These are phyloP conservation scores for Sporothrix brasiliensis DNA, from an alignment of 2,329 filamentous ascomycete genomes.

Conservation along the genomic window DNA sequence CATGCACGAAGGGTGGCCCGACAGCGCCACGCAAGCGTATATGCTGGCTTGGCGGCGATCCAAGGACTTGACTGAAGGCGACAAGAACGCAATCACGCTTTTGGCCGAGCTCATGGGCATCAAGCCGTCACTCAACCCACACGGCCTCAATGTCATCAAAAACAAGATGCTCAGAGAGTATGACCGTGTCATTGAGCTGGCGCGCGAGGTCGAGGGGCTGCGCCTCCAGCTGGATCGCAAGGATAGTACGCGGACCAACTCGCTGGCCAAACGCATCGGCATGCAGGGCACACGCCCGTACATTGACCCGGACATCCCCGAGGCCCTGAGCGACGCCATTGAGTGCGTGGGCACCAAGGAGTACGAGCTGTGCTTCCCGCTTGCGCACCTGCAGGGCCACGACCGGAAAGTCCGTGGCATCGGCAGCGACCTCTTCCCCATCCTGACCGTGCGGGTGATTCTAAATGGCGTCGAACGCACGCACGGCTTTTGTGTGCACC, in stretches of 20 bases:
- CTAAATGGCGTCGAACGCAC: constrained; percentile 11
- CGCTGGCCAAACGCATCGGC: constrained; percentile 31
- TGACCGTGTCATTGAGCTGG: constrained; percentile 31
- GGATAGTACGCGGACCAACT: constrained; percentile 27
- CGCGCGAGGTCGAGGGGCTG: constrained; percentile 33
- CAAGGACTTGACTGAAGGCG: constrained; percentile 29
- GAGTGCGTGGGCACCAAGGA: constrained; percentile 34
- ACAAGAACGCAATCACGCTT: constrained; percentile 29
- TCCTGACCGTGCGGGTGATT: constrained; percentile 37
- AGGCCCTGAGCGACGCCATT: constrained; percentile 34
- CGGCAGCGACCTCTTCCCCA: constrained; percentile 31
- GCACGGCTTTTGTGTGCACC: constrained; percentile 38
- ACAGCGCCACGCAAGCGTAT: constrained; percentile 31
- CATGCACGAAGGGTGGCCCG: constrained; percentile 29
- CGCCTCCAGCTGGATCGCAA: constrained; percentile 33
- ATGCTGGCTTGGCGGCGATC: constrained; percentile 35
- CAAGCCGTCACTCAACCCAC: constrained; percentile 25
- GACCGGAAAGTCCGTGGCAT: constrained; percentile 36
- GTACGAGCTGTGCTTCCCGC: constrained; percentile 39
- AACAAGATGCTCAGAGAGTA: constrained; percentile 34
- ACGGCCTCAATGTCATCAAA: constrained; percentile 29
- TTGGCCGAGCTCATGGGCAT: constrained; percentile 33
- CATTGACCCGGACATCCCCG: constrained; percentile 34
- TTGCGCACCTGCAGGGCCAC: constrained; percentile 34
- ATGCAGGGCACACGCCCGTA: constrained; percentile 33